Evolutionary conservation across 768 basidiomycete species (phyloP).

Genomic region (Pisolithus marmoratus): DNA sequence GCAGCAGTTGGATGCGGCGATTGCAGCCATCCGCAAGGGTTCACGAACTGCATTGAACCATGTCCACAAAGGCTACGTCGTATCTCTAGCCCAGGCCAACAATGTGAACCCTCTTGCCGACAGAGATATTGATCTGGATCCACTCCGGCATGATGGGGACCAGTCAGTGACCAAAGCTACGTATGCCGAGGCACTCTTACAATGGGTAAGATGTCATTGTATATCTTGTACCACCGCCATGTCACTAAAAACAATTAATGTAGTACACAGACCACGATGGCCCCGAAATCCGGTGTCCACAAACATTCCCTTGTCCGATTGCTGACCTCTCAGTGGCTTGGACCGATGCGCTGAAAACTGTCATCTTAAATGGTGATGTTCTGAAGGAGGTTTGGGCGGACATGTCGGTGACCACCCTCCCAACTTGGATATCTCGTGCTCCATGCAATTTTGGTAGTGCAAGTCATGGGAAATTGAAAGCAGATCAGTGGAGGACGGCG

Average conservation of each 20-base stretch:
- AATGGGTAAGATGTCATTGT: too few relatives aligned
- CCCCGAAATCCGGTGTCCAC: background rate
- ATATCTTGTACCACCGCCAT: too few relatives aligned
- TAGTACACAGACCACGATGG: background rate
- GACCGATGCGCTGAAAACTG: background rate
- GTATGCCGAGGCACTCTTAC: too few relatives aligned
- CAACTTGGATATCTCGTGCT: slow-evolving; percentile 17
- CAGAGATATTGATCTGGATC: too few relatives aligned
- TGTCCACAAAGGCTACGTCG: background rate
- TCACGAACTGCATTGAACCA: background rate
- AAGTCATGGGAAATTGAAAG: slow-evolving; percentile 31
- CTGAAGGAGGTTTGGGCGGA: slow-evolving; percentile 4
- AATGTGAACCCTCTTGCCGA: background rate
- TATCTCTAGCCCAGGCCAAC: too few relatives aligned
- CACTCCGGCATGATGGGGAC: too few relatives aligned
- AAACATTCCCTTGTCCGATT: background rate
- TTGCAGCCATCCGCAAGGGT: background rate
- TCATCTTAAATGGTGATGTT: background rate
- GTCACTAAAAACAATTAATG: too few relatives aligned
- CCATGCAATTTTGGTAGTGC: slow-evolving; percentile 28
- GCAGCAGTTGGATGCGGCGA: background rate
- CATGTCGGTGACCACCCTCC: slow-evolving; percentile 8
- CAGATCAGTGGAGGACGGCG: slow-evolving; percentile 19
- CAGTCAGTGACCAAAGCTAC: too few relatives aligned
- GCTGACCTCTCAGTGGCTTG: background rate